A percentile compares a stretch with the other conserved stretches of the same genome.
phyloP scores from a whole-genome alignment of 2,329 filamentous ascomycete genomes.

The Fusarium compactum region DNA sequence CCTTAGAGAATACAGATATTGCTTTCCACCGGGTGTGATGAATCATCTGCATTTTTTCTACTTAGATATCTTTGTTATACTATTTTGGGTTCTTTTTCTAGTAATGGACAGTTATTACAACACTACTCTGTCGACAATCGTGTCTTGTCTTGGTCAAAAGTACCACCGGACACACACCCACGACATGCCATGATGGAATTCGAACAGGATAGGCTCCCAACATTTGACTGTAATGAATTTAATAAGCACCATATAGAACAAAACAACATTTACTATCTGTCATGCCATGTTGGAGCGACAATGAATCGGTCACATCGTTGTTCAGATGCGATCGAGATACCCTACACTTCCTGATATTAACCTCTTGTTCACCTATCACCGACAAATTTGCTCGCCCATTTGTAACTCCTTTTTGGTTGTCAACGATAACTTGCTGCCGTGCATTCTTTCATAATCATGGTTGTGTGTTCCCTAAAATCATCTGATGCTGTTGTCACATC shows the following conservation, averaged over 20 bases:
- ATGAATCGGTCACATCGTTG: not conserved
- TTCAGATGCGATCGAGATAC: not conserved
- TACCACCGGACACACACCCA: too few species aligned
- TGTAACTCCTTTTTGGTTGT: not conserved
- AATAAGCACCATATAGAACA: not conserved
- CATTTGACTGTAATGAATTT: not conserved
- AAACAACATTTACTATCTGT: not conserved
- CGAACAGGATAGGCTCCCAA: not conserved
- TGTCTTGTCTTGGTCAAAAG: too few species aligned
- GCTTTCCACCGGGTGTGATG: not conserved
- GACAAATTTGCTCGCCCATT: not conserved
- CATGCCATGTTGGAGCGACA: not conserved
- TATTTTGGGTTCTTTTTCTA: not conserved
- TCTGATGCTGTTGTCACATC: constrained; percentile 11
- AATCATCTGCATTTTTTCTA: too few species aligned
- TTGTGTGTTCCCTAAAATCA: too few species aligned
- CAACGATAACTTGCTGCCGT: not conserved
- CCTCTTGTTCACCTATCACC: not conserved
- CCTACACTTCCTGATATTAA: not conserved
- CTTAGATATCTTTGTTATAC: not conserved
- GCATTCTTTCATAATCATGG: not conserved
- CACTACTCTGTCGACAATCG: too few species aligned
- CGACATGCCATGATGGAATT: not conserved
- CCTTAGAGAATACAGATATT: not conserved
- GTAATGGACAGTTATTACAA: not conserved